Conservation (phyloP, 2,329 filamentous ascomycete species). For the Verticillium dahliae region DNA sequence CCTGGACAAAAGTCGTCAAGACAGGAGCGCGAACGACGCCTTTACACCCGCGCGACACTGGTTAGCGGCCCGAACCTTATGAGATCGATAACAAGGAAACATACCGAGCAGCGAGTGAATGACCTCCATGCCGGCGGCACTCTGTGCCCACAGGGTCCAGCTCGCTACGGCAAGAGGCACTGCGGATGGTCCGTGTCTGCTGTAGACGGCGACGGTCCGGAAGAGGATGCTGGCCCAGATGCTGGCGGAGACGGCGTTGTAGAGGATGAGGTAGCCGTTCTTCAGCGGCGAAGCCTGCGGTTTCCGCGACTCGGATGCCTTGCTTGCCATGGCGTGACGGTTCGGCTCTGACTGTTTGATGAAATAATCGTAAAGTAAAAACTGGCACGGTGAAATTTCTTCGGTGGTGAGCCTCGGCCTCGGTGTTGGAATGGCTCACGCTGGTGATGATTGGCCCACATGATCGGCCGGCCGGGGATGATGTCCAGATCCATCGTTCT, state of each 20-base stretch:
- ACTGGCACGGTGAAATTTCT: background rate
- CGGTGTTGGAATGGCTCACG: background rate
- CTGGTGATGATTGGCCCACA: too few relatives aligned
- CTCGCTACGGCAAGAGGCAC: constrained; percentile 57
- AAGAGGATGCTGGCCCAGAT: constrained; percentile 74
- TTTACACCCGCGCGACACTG: constrained; percentile 22
- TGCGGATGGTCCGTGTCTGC: constrained; percentile 42
- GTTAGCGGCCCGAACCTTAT: background rate
- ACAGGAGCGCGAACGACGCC: constrained; percentile 81
- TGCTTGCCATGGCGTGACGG: background rate
- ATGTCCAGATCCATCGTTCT: too few relatives aligned
- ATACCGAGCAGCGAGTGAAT: constrained; percentile 71
- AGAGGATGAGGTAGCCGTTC: constrained; percentile 69
- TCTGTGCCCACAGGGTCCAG: constrained; percentile 76
- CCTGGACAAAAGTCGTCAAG: constrained; percentile 82
- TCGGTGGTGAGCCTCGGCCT: background rate
- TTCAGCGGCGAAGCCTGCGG: constrained; percentile 35
- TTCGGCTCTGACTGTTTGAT: background rate
- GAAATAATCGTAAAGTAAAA: background rate
- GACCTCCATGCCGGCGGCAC: constrained; percentile 74
- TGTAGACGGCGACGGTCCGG: constrained; percentile 51
- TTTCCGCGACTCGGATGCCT: background rate
- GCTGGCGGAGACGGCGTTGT: constrained; percentile 72
- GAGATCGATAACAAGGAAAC: constrained; percentile 10
- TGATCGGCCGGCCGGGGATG: background rate